Base-by-base conservation (phyloP, 306 rosid genomes). In the Dryas octopetala region DNA sequence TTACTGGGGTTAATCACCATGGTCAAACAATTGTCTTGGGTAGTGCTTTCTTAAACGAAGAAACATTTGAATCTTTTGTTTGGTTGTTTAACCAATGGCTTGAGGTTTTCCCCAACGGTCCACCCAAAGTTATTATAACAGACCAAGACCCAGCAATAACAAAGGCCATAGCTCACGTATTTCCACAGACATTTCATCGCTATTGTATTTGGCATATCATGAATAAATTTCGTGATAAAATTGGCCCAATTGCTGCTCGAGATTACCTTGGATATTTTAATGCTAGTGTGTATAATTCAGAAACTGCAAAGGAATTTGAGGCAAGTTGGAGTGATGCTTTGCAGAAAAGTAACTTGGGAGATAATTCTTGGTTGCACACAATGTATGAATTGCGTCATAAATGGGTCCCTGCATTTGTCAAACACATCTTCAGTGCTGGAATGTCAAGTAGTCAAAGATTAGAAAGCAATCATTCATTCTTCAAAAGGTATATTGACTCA, bases 141-240 rank as follows among this genome's bases (percentile, higher is more conserved):
- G 11, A 66, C n/a, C 53, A 66, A 66, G 54, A 62, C 13, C 71
- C 52, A 15, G 17, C 53, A 43, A 43, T 45, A 4, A 7, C 54
- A 66, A 66, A 66, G 45, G 71, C 71, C 1, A 66, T 45, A 43
- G 50, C 54, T 45, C 52, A 66, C 1, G 53, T 44, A 15, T 8
- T 44, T 43, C 71, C 71, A 14, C n/a, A 4, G 16, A 66, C 68
- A 26, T 62, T 62, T 9, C 68, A 62, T 38, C 46, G 68, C 14
- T 66, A 45, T 9, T 43, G 71, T 19, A 66, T 44, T 15, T 66
- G 71, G 40, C 53, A 66, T 5, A 66, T 66, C 2, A 40, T 66
- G 53, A 43, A 45, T 66, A 66, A 66, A 7, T 66, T 66, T 17
- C 45, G 14, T 2, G 7, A 66, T 7, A 66, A 66, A n/a, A 4